A percentile compares a stretch with the other conserved stretches of the same genome.
Evolutionary conservation across 306 rosid genomes (phyloP).

Genomic region (Dryas alaskensis): DNA sequence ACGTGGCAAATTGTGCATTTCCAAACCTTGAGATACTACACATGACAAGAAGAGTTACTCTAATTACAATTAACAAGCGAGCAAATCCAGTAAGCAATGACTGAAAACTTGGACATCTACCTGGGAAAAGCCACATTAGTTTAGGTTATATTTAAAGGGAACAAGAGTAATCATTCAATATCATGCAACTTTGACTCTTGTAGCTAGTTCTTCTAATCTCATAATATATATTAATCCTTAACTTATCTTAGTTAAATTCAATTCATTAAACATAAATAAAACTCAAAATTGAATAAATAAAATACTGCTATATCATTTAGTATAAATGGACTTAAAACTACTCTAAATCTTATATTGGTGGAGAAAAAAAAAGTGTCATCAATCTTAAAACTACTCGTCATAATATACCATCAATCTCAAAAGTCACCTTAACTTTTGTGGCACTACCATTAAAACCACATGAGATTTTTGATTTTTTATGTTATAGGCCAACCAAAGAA

Average conservation of each 20-base stretch:
- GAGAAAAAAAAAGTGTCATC: no score
- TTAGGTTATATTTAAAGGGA: slow-evolving; percentile 2
- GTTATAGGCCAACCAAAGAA: no score
- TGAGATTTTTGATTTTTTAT: no score
- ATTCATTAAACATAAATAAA: no score
- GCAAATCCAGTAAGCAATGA: slow-evolving; percentile 6
- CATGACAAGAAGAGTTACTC: background rate
- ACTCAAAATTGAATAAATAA: no score
- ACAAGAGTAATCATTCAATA: slow-evolving; percentile 6
- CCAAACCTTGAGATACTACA: slow-evolving; percentile 24
- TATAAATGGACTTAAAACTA: no score
- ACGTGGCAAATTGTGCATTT: slow-evolving; percentile 20
- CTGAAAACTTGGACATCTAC: slow-evolving; percentile 12
- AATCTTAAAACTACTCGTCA: no score
- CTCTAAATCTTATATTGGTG: no score
- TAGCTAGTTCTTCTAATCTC: slow-evolving; percentile 12
- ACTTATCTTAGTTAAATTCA: background rate
- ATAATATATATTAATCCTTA: background rate
- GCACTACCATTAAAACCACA: no score
- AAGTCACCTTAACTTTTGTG: no score
- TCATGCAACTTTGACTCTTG: slow-evolving; percentile 21
- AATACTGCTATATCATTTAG: no score
- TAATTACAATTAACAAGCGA: slow-evolving; percentile 2
- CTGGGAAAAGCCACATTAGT: slow-evolving; percentile 11
- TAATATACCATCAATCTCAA: no score